Evolutionary conservation across 495 filamentous ascomycete species (phyloP).

Genomic region (Penicillium bovifimosum): DNA sequence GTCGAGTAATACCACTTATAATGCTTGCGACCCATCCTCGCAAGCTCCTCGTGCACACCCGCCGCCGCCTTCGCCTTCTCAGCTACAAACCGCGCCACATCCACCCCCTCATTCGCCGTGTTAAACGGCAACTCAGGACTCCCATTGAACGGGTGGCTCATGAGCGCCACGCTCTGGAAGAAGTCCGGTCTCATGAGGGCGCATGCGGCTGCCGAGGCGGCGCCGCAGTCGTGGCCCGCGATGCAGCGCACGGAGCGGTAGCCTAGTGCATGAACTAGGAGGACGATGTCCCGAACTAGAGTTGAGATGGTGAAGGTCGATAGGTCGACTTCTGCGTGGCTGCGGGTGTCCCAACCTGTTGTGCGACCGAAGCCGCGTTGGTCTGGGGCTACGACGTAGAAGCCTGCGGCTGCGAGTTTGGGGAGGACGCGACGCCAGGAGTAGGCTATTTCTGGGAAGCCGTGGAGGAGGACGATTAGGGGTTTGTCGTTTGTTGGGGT

Average conservation of each 20-base stretch:
- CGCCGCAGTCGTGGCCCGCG: conserved; percentile 64
- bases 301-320: conserved; percentile 51
- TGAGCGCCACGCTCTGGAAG: conserved; percentile 49
- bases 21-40: conserved; percentile 51
- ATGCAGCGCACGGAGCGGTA: conserved; percentile 54
- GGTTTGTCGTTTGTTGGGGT: conserved; percentile 37
- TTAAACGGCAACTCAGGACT: conserved; percentile 48
- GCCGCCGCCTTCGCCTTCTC: conserved; percentile 27
- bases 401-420: conserved; percentile 49
- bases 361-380: conserved; percentile 67
- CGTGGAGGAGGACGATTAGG: conserved; percentile 59
- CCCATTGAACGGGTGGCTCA: conserved; percentile 54
- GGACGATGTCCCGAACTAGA: conserved; percentile 57
- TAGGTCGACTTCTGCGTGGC: conserved; percentile 50
- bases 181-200: conserved; percentile 60
- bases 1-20: conserved; percentile 69
- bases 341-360: conserved; percentile 51
- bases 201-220: conserved; percentile 51
- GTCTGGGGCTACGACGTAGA: conserved; percentile 60
- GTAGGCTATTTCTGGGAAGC: conserved; percentile 63
- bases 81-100: conserved; percentile 12
- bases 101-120: conserved; percentile 25
- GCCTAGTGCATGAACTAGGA: conserved; percentile 55
- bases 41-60: conserved; percentile 50
- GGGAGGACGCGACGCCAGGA: conserved; percentile 63